Percentiles rank a stretch among this genome's conserved stretches.
phyloP scores from a whole-genome alignment of 257 asterid species.

The Solanum gracilifrons region DNA sequence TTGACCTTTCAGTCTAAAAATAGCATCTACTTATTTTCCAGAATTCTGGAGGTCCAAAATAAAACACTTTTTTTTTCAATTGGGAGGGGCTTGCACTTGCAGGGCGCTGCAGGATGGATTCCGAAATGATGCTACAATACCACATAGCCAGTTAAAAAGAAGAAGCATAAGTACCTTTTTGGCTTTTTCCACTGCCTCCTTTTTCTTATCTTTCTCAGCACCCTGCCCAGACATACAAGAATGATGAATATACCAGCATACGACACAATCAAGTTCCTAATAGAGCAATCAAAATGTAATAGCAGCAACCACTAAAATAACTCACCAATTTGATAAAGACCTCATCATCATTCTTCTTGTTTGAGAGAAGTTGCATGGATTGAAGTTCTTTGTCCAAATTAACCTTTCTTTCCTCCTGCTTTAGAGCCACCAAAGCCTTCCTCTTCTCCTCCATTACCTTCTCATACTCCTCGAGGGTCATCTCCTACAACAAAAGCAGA shows the following conservation, averaged over 20 bases:
- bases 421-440: conserved; percentile 36
- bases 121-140: background rate
- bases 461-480: conserved; percentile 72
- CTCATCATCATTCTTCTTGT: conserved; percentile 56
- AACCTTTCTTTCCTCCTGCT: conserved; percentile 58
- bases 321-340: conserved; percentile 54
- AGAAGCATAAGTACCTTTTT: background rate
- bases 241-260: background rate
- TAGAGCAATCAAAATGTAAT: background rate
- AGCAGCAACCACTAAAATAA: background rate
- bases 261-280: background rate
- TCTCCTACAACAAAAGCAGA: conserved; percentile 24
- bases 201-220: conserved; percentile 3
- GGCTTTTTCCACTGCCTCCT: background rate
- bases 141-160: background rate
- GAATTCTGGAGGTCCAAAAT: background rate
- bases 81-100: background rate
- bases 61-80: background rate
- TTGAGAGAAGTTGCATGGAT: conserved; percentile 57
- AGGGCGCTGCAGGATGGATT: background rate
- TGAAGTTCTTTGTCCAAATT: conserved; percentile 47
- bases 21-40: background rate
- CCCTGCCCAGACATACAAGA: background rate
- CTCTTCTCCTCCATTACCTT: conserved; percentile 61
- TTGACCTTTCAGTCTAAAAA: background rate